phyloP scores from a whole-genome alignment of 2,329 filamentous ascomycete species.

The Thermothelomyces thermophilus region DNA sequence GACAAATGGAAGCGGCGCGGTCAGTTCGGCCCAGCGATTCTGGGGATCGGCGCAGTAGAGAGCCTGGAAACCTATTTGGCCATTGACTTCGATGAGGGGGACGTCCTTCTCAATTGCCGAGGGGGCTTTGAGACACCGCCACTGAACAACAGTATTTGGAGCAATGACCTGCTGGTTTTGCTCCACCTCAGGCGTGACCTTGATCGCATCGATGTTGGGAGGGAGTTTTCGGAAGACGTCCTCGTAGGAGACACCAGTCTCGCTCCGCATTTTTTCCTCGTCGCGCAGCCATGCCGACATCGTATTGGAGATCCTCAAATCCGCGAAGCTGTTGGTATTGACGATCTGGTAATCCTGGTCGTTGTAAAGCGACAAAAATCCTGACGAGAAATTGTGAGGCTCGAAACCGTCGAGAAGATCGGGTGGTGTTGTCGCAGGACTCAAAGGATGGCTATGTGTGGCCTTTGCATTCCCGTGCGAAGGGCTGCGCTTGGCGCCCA shows the following conservation, averaged over 20 bases:
- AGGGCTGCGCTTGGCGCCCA: conserved; percentile 58
- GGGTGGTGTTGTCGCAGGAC: conserved; percentile 69
- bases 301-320: conserved; percentile 65
- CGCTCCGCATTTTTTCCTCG: conserved; percentile 58
- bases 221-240: conserved; percentile 62
- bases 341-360: conserved; percentile 52
- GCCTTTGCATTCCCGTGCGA: conserved; percentile 57
- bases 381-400: conserved; percentile 63
- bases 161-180: conserved; percentile 42
- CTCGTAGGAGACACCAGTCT: conserved; percentile 56
- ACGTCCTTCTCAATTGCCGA: conserved; percentile 50
- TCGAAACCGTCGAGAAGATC: conserved; percentile 57
- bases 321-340: conserved; percentile 71
- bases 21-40: conserved; percentile 63
- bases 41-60: conserved; percentile 61
- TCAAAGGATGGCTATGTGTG: conserved; percentile 54
- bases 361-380: conserved; percentile 70
- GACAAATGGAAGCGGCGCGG: conserved; percentile 63
- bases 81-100: conserved; percentile 66
- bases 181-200: conserved; percentile 43
- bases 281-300: conserved; percentile 76
- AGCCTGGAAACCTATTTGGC: conserved; percentile 65
- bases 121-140: conserved; percentile 57
- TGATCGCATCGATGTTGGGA: conserved; percentile 37
- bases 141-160: conserved; percentile 56